Percentiles rank a stretch among this genome's conserved stretches.
These are phyloP conservation scores for Elasticomyces elasticus DNA, from an alignment of 495 filamentous ascomycete genomes.

Conservation along the genomic window DNA sequence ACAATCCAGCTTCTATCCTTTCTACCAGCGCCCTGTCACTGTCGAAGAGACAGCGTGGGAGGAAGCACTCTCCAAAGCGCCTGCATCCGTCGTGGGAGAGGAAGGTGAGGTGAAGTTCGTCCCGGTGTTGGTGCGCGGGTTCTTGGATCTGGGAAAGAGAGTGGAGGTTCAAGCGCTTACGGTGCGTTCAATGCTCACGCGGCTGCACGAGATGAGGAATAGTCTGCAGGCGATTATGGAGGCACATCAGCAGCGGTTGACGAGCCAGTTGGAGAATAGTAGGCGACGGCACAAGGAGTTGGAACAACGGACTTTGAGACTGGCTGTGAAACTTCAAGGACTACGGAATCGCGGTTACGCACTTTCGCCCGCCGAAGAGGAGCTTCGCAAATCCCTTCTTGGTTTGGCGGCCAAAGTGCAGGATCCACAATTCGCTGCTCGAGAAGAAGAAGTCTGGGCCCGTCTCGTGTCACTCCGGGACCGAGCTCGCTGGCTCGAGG, in stretches of 20 bases:
- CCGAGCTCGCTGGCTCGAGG: slow-evolving; percentile 64
- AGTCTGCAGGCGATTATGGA: slow-evolving; percentile 67
- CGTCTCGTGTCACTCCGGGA: slow-evolving; percentile 78
- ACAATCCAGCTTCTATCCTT: slow-evolving; percentile 63
- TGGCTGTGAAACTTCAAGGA: slow-evolving; percentile 87
- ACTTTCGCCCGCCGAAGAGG: slow-evolving; percentile 83
- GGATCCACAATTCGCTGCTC: slow-evolving; percentile 73
- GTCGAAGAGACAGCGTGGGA: slow-evolving; percentile 89
- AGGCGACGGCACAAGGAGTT: slow-evolving; percentile 69
- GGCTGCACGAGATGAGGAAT: slow-evolving; percentile 87
- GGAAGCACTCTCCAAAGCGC: slow-evolving; percentile 76
- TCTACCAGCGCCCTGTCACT: slow-evolving; percentile 63
- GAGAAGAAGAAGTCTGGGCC: slow-evolving; percentile 94
- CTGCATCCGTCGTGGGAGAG: slow-evolving; percentile 65
- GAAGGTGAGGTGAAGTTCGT: slow-evolving; percentile 39
- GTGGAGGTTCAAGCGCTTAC: slow-evolving; percentile 66
- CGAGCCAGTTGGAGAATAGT: slow-evolving; percentile 68
- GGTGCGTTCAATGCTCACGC: slow-evolving; percentile 59
- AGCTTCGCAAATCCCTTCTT: slow-evolving; percentile 72
- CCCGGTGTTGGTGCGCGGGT: slow-evolving; percentile 61
- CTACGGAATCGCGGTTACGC: slow-evolving; percentile 86
- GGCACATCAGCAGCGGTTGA: slow-evolving; percentile 71
- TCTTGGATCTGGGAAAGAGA: slow-evolving; percentile 62
- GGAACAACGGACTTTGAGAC: slow-evolving; percentile 66
- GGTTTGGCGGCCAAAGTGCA: slow-evolving; percentile 63